Evolutionary conservation across 2,329 filamentous ascomycete genomes (phyloP).

Genomic region (Talaromyces sp.): DNA sequence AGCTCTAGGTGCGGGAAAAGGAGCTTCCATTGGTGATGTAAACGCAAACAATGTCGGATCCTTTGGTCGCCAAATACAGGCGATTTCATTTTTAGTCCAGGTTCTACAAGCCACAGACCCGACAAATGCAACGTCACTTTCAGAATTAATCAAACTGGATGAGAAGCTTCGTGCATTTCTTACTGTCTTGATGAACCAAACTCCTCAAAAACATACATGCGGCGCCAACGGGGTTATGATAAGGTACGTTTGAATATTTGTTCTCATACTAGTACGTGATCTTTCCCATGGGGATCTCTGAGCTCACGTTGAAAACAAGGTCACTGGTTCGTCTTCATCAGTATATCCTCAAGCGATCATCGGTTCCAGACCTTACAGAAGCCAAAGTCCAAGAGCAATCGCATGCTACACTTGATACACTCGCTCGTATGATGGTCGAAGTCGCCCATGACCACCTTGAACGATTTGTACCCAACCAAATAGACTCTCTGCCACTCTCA

Average conservation of each 20-base stretch:
- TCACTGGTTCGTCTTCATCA: slow-evolving; percentile 3
- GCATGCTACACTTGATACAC: slow-evolving; percentile 3
- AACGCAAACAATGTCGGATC: neutral
- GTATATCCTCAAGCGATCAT: neutral
- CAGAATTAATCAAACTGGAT: neutral
- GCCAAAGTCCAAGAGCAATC: slow-evolving; percentile 1
- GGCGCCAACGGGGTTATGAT: slow-evolving; percentile 4
- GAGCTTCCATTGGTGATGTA: neutral
- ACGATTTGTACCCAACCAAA: neutral
- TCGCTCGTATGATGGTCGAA: slow-evolving; percentile 7
- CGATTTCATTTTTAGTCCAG: neutral
- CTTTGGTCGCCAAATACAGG: slow-evolving; percentile 7
- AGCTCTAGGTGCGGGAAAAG: neutral
- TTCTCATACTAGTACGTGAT: neutral
- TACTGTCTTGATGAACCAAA: neutral
- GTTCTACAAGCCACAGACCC: neutral
- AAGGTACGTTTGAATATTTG: neutral
- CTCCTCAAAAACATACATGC: neutral
- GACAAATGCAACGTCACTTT: neutral
- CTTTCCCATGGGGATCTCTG: neutral
- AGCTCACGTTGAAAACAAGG: neutral
- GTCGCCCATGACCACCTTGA: slow-evolving; percentile 4
- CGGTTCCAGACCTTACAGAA: neutral
- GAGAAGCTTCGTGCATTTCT: neutral
- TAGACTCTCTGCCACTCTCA: slow-evolving; percentile 4